Evolutionary conservation across 805 yeast species (phyloP).

Genomic region (Wickerhamiella sergipiensis): DNA sequence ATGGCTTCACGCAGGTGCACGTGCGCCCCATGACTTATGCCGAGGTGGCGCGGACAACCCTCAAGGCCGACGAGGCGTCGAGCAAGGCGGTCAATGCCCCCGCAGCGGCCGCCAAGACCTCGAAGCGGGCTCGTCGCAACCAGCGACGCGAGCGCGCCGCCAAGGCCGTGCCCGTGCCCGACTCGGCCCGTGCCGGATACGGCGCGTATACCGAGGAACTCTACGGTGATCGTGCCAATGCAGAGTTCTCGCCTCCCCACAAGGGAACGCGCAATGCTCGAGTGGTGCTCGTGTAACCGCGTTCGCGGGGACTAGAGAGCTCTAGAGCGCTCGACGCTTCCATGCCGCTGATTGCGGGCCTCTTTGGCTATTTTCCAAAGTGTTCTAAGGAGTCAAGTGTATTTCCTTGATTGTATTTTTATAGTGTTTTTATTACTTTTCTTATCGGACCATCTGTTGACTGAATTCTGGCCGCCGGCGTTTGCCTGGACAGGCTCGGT

Average conservation of each 20-base stretch:
- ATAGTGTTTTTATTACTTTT: background rate
- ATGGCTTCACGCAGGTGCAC: slow-evolving; percentile 34
- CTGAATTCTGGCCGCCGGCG: no score
- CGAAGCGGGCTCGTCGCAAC: background rate
- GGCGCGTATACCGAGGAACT: slow-evolving; percentile 3
- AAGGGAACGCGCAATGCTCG: background rate
- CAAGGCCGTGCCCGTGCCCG: background rate
- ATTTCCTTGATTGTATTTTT: background rate
- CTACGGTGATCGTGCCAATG: slow-evolving; percentile 6
- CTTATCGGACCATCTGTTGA: background rate
- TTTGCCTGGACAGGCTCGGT: no score
- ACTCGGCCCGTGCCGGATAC: background rate
- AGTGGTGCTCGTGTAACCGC: background rate
- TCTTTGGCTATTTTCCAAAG: background rate
- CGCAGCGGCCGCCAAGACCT: background rate
- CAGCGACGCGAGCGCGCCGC: background rate
- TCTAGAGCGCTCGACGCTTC: background rate
- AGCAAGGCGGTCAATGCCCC: background rate
- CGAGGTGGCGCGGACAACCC: slow-evolving; percentile 31
- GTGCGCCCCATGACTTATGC: slow-evolving; percentile 39
- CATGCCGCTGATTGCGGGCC: background rate
- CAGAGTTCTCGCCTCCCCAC: slow-evolving; percentile 2
- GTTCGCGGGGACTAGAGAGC: no score
- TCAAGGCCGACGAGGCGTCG: background rate
- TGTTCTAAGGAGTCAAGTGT: background rate